Conservation (phyloP, 768 basidiomycete genomes). For the Royoungia palumana region DNA sequence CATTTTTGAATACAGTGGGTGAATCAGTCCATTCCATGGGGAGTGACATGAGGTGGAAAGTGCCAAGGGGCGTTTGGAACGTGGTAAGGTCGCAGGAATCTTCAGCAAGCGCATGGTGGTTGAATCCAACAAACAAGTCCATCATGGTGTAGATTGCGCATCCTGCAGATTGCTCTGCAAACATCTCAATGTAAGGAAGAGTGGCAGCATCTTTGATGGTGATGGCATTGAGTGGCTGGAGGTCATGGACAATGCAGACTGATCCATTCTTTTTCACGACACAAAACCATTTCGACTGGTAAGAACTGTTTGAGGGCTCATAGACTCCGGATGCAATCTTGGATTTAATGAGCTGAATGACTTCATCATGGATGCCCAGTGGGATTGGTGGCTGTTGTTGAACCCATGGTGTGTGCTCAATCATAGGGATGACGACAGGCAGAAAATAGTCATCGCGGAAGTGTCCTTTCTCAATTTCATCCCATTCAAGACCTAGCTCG, state of each 20-base stretch:
- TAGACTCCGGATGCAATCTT: constrained; percentile 41
- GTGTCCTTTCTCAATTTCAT: constrained; percentile 33
- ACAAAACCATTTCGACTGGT: constrained; percentile 40
- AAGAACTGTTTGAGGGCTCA: constrained; percentile 37
- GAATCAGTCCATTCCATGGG: constrained; percentile 46
- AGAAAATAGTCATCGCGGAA: constrained; percentile 35
- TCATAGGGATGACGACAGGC: constrained; percentile 30
- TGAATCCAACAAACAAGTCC: constrained; percentile 2
- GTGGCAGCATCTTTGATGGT: constrained; percentile 10
- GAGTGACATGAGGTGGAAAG: constrained; percentile 28
- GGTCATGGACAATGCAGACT: constrained; percentile 20
- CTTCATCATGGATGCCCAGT: constrained; percentile 23
- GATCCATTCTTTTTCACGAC: constrained; percentile 30
- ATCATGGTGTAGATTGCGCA: constrained; percentile 1
- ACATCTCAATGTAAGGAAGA: constrained; percentile 10
- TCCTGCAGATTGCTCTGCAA: constrained; percentile 14
- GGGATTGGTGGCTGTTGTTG: constrained; percentile 30
- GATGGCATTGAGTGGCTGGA: constrained; percentile 22
- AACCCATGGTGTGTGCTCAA: constrained; percentile 36
- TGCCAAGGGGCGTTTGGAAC: constrained; percentile 41
- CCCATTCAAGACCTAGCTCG: constrained; percentile 38
- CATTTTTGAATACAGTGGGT: constrained; percentile 37
- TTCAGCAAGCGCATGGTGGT: neutral
- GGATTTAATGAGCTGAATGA: constrained; percentile 27
- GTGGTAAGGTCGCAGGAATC: constrained; percentile 38